These are phyloP conservation scores for Leucosporidium scottii DNA, from an alignment of 768 basidiomycete species.

Conservation along the genomic window DNA sequence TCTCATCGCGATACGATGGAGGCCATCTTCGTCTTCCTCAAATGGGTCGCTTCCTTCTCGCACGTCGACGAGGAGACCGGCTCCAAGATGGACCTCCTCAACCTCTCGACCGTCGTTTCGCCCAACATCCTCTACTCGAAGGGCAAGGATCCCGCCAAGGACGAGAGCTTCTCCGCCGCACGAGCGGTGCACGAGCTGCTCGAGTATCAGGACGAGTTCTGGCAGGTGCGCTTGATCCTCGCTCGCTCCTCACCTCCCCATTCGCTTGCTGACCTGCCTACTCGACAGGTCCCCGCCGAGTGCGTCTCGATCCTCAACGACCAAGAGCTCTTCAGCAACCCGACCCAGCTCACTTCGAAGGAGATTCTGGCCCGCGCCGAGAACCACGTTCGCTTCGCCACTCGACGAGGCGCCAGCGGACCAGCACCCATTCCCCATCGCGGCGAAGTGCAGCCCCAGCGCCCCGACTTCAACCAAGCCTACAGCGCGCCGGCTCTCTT, in stretches of 20 bases:
- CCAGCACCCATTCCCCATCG: background rate
- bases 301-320: constrained; percentile 78
- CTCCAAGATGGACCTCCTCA: constrained; percentile 94
- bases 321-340: constrained; percentile 83
- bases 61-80: constrained; percentile 96
- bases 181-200: constrained; percentile 75
- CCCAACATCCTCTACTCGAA: constrained; percentile 92
- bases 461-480: constrained; percentile 1
- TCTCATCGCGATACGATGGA: constrained; percentile 95
- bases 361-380: constrained; percentile 57
- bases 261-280: background rate
- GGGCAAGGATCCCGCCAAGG: constrained; percentile 67
- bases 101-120: constrained; percentile 92
- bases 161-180: constrained; percentile 87
- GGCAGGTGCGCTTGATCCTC: constrained; percentile 49
- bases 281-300: constrained; percentile 61
- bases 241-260: too few relatives aligned
- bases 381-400: constrained; percentile 4
- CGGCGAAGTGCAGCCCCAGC: constrained; percentile 4
- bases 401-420: background rate
- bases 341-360: constrained; percentile 81
- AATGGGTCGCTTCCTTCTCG: constrained; percentile 99
- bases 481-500: constrained; percentile 1
- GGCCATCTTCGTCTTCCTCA: constrained; percentile 93
- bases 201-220: constrained; percentile 91